Conservation (phyloP, 805 yeast species). For the Wilhelminamyces savonicus region DNA sequence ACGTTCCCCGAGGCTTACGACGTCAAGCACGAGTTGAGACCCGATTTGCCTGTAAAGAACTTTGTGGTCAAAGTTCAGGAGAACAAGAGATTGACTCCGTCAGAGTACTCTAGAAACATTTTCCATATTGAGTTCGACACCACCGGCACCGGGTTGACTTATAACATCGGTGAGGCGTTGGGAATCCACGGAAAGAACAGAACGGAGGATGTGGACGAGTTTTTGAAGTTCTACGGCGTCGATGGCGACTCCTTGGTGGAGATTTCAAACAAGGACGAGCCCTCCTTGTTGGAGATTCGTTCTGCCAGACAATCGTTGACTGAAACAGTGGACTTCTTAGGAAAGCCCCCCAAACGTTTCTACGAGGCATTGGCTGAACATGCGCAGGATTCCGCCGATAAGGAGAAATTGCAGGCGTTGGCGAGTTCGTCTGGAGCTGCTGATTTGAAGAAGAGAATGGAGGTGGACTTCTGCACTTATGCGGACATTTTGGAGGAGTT, state of each 20-base stretch:
- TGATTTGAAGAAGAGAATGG: conserved; percentile 78
- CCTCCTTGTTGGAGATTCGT: conserved; percentile 56
- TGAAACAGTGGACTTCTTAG: conserved; percentile 82
- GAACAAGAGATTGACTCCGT: conserved; percentile 87
- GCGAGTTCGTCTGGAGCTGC: conserved; percentile 79
- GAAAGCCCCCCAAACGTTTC: conserved; percentile 93
- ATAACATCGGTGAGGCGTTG: conserved; percentile 93
- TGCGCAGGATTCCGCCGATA: conserved; percentile 67
- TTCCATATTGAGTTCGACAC: conserved; percentile 95
- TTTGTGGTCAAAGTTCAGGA: conserved; percentile 86
- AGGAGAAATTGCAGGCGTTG: conserved; percentile 52
- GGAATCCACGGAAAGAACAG: conserved; percentile 92
- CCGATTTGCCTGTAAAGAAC: conserved; percentile 81
- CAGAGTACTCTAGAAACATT: conserved; percentile 85
- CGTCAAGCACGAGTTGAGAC: conserved; percentile 60
- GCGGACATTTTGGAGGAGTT: conserved; percentile 77
- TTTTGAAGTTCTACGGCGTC: conserved; percentile 66
- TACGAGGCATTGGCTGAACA: conserved; percentile 74
- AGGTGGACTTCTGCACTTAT: conserved; percentile 73
- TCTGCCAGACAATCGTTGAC: conserved; percentile 76
- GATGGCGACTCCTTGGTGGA: conserved; percentile 63
- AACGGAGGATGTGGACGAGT: conserved; percentile 54
- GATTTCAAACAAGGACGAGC: conserved; percentile 63
- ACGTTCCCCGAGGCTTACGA: conserved; percentile 78
- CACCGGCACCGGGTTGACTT: conserved; percentile 83